Conservation (phyloP, 306 rosid genomes). For the Malus sieversii region DNA sequence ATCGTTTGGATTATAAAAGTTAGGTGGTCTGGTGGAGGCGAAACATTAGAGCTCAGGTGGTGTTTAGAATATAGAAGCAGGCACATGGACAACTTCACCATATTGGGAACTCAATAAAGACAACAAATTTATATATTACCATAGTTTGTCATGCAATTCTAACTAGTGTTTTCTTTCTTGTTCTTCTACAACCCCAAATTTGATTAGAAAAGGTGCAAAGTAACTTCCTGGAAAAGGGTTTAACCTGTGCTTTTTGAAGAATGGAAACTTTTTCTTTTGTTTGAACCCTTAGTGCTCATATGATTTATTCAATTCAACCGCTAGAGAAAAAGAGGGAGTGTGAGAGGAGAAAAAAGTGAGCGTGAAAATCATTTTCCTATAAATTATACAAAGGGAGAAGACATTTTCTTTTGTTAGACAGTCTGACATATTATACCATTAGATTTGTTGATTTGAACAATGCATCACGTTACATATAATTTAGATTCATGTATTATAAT, state of each 20-base stretch:
- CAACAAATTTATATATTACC: conserved; percentile 33
- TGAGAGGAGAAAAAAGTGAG: too few species aligned
- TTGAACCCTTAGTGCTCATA: too few species aligned
- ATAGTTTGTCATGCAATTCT: conserved; percentile 33
- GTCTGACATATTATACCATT: not conserved
- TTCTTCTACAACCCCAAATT: not conserved
- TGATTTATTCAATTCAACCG: too few species aligned
- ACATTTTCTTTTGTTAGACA: not conserved
- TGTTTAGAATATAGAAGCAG: conserved; percentile 66
- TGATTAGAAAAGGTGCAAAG: not conserved
- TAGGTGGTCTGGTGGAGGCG: conserved; percentile 57
- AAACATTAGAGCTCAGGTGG: conserved; percentile 55
- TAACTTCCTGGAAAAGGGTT: not conserved
- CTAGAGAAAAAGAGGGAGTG: too few species aligned
- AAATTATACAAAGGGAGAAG: not conserved
- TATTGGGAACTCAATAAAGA: conserved; percentile 43
- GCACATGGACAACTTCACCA: conserved; percentile 66
- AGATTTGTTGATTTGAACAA: not conserved
- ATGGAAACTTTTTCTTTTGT: too few species aligned
- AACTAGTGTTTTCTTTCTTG: not conserved
- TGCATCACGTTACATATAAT: too few species aligned
- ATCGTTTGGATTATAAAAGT: conserved; percentile 55
- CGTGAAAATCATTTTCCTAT: not conserved
- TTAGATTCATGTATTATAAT: too few species aligned
- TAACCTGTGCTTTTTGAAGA: not conserved